Percentiles rank a stretch among this genome's conserved stretches.
Evolutionary conservation across 176 grass and related monocot genomes (phyloP).

Genomic region (Cymbopogon citratus): DNA sequence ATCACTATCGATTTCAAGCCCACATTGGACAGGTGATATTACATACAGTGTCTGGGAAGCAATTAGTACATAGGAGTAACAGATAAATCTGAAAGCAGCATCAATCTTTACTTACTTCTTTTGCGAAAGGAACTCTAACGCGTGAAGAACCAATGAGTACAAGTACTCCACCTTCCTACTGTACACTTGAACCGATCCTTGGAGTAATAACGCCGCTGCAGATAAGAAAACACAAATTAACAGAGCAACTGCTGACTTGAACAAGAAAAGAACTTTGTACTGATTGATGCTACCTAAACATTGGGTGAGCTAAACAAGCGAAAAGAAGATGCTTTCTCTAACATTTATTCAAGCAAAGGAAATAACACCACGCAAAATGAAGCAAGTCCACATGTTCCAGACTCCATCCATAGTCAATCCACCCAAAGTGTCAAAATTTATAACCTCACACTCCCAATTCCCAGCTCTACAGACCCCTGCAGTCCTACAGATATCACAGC

Average conservation of each 20-base stretch:
- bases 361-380: neutral
- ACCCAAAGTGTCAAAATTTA: neutral
- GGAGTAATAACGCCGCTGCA: slow-evolving; percentile 80
- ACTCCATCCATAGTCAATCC: neutral
- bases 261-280: slow-evolving; percentile 3
- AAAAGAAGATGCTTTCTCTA: neutral
- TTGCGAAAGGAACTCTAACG: slow-evolving; percentile 72
- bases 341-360: neutral
- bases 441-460: neutral
- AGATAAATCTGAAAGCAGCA: neutral
- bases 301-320: neutral
- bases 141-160: slow-evolving; percentile 82
- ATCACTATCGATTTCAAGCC: slow-evolving; percentile 11
- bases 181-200: slow-evolving; percentile 93
- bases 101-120: slow-evolving; percentile 63
- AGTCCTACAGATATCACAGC: neutral
- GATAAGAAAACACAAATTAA: slow-evolving; percentile 12
- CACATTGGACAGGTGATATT: neutral
- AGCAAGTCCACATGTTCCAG: neutral
- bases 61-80: neutral
- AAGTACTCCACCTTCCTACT: slow-evolving; percentile 93
- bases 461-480: neutral
- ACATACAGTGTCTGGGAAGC: neutral
- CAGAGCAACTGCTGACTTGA: neutral
- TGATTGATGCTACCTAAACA: slow-evolving; percentile 2